Conservation (phyloP, 371 early-diverging fungal genomes). For the Cokeromyces recurvatus region DNA sequence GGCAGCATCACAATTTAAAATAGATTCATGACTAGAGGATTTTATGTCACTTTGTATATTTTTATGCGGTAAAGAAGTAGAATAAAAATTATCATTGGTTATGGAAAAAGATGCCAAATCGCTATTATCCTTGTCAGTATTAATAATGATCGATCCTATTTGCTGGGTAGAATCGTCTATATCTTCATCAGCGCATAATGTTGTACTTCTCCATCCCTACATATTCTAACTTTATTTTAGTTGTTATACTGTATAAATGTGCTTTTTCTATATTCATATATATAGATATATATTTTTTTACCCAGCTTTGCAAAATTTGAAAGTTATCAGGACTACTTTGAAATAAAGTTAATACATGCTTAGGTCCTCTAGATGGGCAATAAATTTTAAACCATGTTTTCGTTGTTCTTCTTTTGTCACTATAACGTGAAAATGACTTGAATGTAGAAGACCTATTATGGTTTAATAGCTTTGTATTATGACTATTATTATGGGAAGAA, state of each 20-base stretch:
- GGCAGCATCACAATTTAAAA: too few relatives aligned
- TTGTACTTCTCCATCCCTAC: constrained; percentile 55
- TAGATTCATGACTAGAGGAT: too few relatives aligned
- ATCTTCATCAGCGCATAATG: constrained; percentile 44
- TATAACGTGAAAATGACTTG: constrained; percentile 37
- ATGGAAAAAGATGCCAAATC: neutral
- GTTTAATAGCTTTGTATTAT: neutral
- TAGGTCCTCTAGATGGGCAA: constrained; percentile 44
- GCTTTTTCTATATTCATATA: too few relatives aligned
- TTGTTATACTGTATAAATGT: too few relatives aligned
- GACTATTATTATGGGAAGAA: neutral
- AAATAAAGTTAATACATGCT: constrained; percentile 49
- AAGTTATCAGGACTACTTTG: constrained; percentile 58
- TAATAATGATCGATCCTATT: too few relatives aligned
- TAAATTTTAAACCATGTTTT: constrained; percentile 59
- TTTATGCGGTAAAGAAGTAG: constrained; percentile 2
- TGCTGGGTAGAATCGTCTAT: neutral
- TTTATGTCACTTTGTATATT: too few relatives aligned
- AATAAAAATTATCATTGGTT: too few relatives aligned
- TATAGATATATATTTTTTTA: too few relatives aligned
- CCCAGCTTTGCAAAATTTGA: constrained; percentile 49
- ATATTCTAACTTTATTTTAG: too few relatives aligned
- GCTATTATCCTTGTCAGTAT: neutral
- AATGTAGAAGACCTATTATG: too few relatives aligned
- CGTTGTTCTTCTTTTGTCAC: constrained; percentile 42